phyloP scores from a whole-genome alignment of 2,329 filamentous ascomycete genomes.

The Thelonectria rubi region DNA sequence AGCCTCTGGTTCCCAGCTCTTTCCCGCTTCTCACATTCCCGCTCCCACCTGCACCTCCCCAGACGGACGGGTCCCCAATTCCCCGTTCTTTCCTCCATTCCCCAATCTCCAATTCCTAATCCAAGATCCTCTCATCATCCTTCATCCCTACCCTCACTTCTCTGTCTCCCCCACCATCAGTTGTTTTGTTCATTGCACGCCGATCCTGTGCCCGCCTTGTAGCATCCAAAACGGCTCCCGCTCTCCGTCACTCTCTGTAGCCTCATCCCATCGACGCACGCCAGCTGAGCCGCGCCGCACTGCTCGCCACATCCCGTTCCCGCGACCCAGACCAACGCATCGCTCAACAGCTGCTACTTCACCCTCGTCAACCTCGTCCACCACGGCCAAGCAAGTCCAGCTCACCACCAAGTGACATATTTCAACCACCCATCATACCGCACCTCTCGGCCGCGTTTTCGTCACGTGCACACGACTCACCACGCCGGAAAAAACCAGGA shows the following conservation, averaged over 20 bases:
- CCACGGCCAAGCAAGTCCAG: background rate
- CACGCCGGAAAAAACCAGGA: background rate
- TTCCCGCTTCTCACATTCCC: background rate
- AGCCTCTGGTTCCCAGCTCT: background rate
- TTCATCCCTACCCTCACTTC: background rate
- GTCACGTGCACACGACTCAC: constrained; percentile 12
- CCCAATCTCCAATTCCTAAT: constrained; percentile 11
- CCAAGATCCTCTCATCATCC: background rate
- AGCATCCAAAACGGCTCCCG: constrained; percentile 17
- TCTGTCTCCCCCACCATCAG: background rate
- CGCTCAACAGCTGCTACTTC: background rate
- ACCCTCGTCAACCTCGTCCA: background rate
- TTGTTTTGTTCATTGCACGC: constrained; percentile 10
- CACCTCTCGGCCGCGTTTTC: background rate
- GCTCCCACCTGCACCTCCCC: background rate
- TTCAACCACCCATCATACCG: background rate
- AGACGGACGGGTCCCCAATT: background rate
- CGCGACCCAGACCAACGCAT: background rate
- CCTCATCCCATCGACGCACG: constrained; percentile 3
- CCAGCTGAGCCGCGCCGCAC: background rate
- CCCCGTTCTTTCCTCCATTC: constrained; percentile 1
- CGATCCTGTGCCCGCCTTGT: constrained; percentile 2
- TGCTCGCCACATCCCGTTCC: background rate
- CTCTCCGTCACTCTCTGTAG: constrained; percentile 9
- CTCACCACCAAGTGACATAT: constrained; percentile 1